Conservation (phyloP, 495 filamentous ascomycete species). For the Aspergillus baeticus region DNA sequence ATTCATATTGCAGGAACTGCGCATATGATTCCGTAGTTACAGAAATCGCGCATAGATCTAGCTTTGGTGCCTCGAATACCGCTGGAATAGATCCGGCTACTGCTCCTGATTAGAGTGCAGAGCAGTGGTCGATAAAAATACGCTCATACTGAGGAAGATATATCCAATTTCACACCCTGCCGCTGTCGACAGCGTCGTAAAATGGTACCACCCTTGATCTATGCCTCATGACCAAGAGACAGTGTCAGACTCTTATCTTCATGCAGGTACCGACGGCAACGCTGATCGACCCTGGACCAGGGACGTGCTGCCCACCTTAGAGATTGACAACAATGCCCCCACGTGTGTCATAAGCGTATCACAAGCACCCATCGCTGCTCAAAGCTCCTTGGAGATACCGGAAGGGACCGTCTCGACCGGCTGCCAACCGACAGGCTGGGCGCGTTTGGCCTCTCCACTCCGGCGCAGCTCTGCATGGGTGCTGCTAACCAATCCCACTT, state of each 20-base stretch:
- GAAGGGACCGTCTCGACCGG: neutral
- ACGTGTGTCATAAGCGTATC: conserved; percentile 1
- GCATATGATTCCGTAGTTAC: too few species aligned
- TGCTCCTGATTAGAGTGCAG: too few species aligned
- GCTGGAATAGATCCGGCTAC: too few species aligned
- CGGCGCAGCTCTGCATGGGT: conserved; percentile 16
- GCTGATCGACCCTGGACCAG: conserved; percentile 1
- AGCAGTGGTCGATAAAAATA: too few species aligned
- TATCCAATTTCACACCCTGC: too few species aligned
- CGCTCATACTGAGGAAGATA: too few species aligned
- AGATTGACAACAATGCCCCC: conserved; percentile 1
- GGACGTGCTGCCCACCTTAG: neutral
- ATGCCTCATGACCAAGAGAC: neutral
- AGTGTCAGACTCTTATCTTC: conserved; percentile 1
- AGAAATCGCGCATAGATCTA: too few species aligned
- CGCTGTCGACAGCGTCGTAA: neutral
- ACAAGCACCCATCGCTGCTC: conserved; percentile 1
- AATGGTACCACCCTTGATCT: neutral
- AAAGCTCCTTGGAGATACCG: neutral
- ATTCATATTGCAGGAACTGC: too few species aligned
- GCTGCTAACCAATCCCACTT: conserved; percentile 4
- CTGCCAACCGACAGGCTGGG: conserved; percentile 12
- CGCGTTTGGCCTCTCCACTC: conserved; percentile 18
- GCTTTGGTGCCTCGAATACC: too few species aligned
- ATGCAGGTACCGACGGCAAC: conserved; percentile 14